These are phyloP conservation scores for Phytophthora brassicae DNA, from an alignment of 352 stramenopile species.

Conservation along the genomic window DNA sequence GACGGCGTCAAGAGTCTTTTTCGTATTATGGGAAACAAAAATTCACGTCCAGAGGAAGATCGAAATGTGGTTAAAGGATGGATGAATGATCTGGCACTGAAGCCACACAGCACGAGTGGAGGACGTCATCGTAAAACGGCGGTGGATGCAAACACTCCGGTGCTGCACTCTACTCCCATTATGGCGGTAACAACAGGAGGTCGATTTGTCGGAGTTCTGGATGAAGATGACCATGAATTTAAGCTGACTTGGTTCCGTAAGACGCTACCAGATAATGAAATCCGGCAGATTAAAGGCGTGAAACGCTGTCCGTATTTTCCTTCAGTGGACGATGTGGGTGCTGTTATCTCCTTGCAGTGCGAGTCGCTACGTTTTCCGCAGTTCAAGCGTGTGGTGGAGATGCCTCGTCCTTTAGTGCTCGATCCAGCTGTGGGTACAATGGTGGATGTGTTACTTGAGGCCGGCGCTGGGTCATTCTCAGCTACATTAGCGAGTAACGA, in stretches of 20 bases:
- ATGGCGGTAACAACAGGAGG: constrained; percentile 52
- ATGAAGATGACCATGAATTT: constrained; percentile 70
- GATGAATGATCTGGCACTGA: constrained; percentile 59
- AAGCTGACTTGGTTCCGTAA: constrained; percentile 71
- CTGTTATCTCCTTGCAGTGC: constrained; percentile 57
- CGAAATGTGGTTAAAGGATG: constrained; percentile 54
- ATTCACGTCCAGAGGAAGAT: constrained; percentile 57
- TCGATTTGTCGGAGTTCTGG: constrained; percentile 51
- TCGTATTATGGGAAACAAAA: constrained; percentile 66
- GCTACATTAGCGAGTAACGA: constrained; percentile 80
- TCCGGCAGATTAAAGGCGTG: constrained; percentile 69
- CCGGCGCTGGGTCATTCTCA: constrained; percentile 69
- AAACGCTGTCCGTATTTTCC: constrained; percentile 59
- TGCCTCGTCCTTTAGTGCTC: constrained; percentile 43
- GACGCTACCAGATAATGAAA: constrained; percentile 43
- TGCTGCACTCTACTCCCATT: constrained; percentile 54
- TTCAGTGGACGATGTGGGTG: constrained; percentile 71
- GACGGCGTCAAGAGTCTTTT: constrained; percentile 79
- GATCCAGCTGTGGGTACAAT: constrained; percentile 69
- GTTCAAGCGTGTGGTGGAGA: constrained; percentile 58
- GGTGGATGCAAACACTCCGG: constrained; percentile 24
- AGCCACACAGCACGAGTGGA: constrained; percentile 39
- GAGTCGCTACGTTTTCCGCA: constrained; percentile 67
- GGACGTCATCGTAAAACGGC: constrained; percentile 32
- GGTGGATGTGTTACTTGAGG: constrained; percentile 72